phyloP scores from a whole-genome alignment of 179 eudicot species.

The Silene vulgaris region DNA sequence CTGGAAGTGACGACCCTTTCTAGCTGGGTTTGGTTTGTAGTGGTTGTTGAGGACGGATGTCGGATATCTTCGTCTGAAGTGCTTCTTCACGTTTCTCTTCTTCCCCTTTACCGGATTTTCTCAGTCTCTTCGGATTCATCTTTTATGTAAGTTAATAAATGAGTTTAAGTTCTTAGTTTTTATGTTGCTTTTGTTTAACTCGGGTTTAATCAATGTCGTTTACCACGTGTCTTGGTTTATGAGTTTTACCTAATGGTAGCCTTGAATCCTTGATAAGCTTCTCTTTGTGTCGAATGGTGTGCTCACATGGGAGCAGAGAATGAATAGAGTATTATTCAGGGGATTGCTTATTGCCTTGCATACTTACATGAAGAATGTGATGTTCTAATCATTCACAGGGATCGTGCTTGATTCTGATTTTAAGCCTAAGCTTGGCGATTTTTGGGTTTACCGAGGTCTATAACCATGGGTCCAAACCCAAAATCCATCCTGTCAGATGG shows the following conservation, averaged over 20 bases:
- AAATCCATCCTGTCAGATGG: constrained; percentile 56
- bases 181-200: no score
- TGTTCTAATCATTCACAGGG: constrained; percentile 59
- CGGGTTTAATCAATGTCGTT: no score
- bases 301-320: constrained; percentile 53
- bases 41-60: no score
- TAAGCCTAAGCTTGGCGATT: constrained; percentile 58
- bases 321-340: constrained; percentile 37
- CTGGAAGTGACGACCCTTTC: no score
- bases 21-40: no score
- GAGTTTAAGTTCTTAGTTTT: no score
- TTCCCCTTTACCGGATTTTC: no score
- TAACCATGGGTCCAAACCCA: constrained; percentile 28
- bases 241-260: constrained; percentile 65
- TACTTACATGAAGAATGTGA: constrained; percentile 70
- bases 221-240: constrained; percentile 52
- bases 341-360: constrained; percentile 52
- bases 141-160: no score
- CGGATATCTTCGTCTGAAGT: no score
- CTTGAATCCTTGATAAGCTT: constrained; percentile 30
- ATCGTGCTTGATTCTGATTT: constrained; percentile 56
- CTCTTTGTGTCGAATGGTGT: constrained; percentile 13
- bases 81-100: no score
- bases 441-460: constrained; percentile 64
- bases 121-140: no score